Evolutionary conservation across 257 asterid genomes (phyloP).

Genomic region (Pogostemon cablin): DNA sequence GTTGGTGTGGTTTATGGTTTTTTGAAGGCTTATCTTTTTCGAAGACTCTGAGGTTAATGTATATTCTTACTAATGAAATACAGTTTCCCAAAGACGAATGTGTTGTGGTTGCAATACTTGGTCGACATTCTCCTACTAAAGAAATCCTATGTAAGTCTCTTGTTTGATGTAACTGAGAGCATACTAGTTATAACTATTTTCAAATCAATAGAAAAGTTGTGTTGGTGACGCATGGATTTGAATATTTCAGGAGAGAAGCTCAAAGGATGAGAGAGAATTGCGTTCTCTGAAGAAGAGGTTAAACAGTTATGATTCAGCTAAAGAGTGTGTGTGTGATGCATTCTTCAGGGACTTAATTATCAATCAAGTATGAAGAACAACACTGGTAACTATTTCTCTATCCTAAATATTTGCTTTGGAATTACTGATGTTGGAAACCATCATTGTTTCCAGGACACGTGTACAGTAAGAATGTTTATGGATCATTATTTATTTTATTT

Average conservation of each 20-base stretch:
- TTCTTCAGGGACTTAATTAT: slow-evolving; percentile 61
- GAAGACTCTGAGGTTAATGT: neutral
- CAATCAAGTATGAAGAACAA: slow-evolving; percentile 27
- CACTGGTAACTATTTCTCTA: too few relatives aligned
- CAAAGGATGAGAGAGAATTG: slow-evolving; percentile 68
- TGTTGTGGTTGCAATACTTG: slow-evolving; percentile 89
- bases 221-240: slow-evolving; percentile 13
- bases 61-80: slow-evolving; percentile 23
- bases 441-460: too few relatives aligned
- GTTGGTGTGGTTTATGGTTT: neutral
- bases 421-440: too few relatives aligned
- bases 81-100: slow-evolving; percentile 96
- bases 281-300: slow-evolving; percentile 78
- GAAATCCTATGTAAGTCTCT: slow-evolving; percentile 79
- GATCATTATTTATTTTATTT: too few relatives aligned
- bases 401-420: too few relatives aligned
- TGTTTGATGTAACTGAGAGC: neutral
- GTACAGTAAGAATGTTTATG: too few relatives aligned
- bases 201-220: neutral
- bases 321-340: slow-evolving; percentile 66
- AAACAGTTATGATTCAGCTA: slow-evolving; percentile 67
- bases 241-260: slow-evolving; percentile 61
- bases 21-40: neutral
- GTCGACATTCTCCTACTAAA: slow-evolving; percentile 75
- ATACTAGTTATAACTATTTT: too few relatives aligned